Evolutionary conservation across 495 filamentous ascomycete species (phyloP).

Genomic region (Xanthoparmelia taractica): DNA sequence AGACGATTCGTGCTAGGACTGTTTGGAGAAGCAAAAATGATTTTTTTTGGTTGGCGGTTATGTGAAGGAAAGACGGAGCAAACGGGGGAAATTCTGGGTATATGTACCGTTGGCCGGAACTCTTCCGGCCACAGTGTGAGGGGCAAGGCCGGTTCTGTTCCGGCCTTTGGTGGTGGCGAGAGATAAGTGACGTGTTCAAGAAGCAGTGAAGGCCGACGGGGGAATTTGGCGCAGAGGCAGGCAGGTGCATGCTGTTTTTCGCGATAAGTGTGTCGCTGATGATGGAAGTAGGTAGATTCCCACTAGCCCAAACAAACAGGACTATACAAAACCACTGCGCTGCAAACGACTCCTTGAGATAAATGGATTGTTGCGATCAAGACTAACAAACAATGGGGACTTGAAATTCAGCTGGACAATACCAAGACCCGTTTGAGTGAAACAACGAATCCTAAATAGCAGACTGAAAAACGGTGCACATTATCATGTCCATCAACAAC

Average conservation of each 20-base stretch:
- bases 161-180: slow-evolving; percentile 11
- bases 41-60: too few relatives aligned
- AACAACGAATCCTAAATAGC: too few relatives aligned
- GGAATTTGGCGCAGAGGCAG: background rate
- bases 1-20: background rate
- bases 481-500: too few relatives aligned
- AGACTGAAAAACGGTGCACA: too few relatives aligned
- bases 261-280: background rate
- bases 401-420: background rate
- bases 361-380: background rate
- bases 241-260: background rate
- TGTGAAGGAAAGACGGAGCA: slow-evolving; percentile 4
- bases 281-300: background rate
- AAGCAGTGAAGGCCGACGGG: background rate
- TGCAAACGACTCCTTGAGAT: slow-evolving; percentile 20
- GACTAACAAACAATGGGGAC: background rate
- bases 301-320: background rate
- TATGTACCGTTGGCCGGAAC: slow-evolving; percentile 16
- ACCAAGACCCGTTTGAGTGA: background rate
- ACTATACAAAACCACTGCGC: slow-evolving; percentile 13
- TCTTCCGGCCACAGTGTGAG: slow-evolving; percentile 15
- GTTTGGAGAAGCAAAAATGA: background rate
- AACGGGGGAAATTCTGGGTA: background rate
- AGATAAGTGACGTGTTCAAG: background rate
- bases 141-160: slow-evolving; percentile 18